phyloP scores from a whole-genome alignment of 305 asterid species.

The Fraxinus dipetala region DNA sequence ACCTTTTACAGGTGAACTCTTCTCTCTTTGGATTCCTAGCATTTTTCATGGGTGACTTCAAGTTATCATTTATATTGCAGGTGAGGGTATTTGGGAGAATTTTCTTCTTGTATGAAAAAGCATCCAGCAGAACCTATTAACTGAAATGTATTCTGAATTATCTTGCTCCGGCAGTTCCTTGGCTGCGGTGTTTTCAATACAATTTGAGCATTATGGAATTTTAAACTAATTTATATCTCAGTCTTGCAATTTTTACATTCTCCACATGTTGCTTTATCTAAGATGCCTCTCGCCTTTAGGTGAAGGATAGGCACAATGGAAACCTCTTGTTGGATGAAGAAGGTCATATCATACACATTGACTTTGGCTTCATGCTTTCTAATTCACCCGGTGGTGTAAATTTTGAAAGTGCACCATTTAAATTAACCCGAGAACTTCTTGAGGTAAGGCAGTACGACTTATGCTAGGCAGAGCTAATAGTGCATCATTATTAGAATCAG shows the following conservation, averaged over 20 bases:
- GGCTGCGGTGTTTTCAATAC: not conserved
- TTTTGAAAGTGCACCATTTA: conserved; percentile 93
- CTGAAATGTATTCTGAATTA: not conserved
- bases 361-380: conserved; percentile 94
- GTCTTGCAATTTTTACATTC: conserved; percentile 1
- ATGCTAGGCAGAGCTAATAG: conserved; percentile 8
- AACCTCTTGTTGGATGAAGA: conserved; percentile 91
- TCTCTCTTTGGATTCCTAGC: conserved; percentile 13
- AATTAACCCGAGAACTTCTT: conserved; percentile 88
- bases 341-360: conserved; percentile 92
- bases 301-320: conserved; percentile 91
- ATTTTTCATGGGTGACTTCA: not conserved
- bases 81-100: not conserved
- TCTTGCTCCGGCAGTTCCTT: not conserved
- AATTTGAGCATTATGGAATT: not conserved
- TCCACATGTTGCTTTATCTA: conserved; percentile 2
- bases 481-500: conserved; percentile 12
- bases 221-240: not conserved
- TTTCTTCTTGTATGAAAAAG: not conserved
- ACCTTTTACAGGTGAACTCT: conserved; percentile 72
- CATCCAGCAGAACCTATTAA: not conserved
- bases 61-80: not conserved
- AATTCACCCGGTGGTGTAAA: conserved; percentile 97
- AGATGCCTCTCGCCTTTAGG: conserved; percentile 34
- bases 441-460: conserved; percentile 51